Conservation (phyloP, 176 grass and related monocot species). For the Oryza longistaminata region DNA sequence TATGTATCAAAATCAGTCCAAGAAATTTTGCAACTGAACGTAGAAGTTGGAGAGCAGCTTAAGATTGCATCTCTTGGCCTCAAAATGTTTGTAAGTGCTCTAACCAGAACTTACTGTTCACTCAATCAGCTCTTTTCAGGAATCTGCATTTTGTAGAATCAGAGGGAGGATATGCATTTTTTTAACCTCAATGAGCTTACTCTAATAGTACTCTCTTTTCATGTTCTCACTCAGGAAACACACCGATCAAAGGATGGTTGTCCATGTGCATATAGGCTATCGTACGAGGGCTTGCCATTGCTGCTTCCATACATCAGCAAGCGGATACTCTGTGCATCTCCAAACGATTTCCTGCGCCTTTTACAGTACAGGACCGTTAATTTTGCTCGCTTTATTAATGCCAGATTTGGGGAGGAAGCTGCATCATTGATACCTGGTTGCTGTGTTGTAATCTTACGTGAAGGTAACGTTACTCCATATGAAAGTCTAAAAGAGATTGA, state of each 20-base stretch:
- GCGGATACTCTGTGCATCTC: conserved; percentile 61
- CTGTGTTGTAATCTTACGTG: conserved; percentile 65
- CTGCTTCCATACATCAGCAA: conserved; percentile 72
- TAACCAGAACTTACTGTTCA: not conserved
- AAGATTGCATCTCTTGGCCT: conserved; percentile 88
- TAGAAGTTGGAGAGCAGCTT: conserved; percentile 64
- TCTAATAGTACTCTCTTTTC: not conserved
- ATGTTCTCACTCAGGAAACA: conserved; percentile 56
- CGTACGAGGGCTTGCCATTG: conserved; percentile 75
- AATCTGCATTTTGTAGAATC: not conserved
- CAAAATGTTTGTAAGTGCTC: conserved; percentile 88
- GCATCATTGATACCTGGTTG: conserved; percentile 63
- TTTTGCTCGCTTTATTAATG: conserved; percentile 60
- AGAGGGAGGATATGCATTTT: too few species aligned
- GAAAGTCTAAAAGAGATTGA: not conserved
- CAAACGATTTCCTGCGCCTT: conserved; percentile 68
- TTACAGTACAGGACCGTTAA: conserved; percentile 67
- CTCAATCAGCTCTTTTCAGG: not conserved
- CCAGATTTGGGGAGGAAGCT: conserved; percentile 56
- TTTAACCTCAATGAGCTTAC: conserved; percentile 15
- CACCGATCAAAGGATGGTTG: conserved; percentile 79
- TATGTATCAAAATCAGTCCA: conserved; percentile 78
- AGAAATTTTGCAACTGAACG: conserved; percentile 66
- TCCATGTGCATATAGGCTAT: conserved; percentile 78
- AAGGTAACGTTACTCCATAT: conserved; percentile 49